Evolutionary conservation across 2,329 filamentous ascomycete species (phyloP).

Genomic region (Rhinocladiella similis): DNA sequence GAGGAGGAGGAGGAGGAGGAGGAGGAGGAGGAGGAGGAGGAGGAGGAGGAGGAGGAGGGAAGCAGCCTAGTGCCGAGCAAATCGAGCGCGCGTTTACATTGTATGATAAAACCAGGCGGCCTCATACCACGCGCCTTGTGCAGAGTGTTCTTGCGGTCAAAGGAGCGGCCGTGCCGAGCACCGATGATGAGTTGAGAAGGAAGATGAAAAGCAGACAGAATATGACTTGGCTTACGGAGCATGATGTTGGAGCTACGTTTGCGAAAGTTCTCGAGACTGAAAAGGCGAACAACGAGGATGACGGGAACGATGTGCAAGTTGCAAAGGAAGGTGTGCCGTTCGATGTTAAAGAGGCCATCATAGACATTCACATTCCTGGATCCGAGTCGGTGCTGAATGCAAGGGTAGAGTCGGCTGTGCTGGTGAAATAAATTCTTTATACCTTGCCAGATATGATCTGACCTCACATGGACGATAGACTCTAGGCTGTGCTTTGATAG

Average conservation of each 20-base stretch:
- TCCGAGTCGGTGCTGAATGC: neutral
- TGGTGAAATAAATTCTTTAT: no score
- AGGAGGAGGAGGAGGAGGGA: no score
- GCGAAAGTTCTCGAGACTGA: slow-evolving; percentile 9
- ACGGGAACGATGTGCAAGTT: no score
- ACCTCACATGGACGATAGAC: no score
- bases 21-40: no score
- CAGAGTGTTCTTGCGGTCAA: slow-evolving; percentile 37
- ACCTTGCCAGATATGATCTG: no score
- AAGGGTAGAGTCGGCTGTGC: neutral
- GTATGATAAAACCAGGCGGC: slow-evolving; percentile 47
- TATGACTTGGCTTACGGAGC: slow-evolving; percentile 48
- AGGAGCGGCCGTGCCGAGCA: slow-evolving; percentile 31
- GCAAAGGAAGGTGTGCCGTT: no score
- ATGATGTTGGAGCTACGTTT: slow-evolving; percentile 47
- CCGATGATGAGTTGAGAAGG: slow-evolving; percentile 40
- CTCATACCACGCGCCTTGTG: slow-evolving; percentile 42
- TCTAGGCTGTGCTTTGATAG: no score
- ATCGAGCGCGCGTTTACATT: slow-evolving; percentile 37
- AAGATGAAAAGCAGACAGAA: slow-evolving; percentile 40
- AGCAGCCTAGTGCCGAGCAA: no score
- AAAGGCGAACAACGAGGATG: neutral
- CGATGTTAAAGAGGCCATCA: no score
- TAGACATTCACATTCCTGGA: no score
- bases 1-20: no score